phyloP scores from a whole-genome alignment of 78 protist species.

The Polysphondylium violaceum region DNA sequence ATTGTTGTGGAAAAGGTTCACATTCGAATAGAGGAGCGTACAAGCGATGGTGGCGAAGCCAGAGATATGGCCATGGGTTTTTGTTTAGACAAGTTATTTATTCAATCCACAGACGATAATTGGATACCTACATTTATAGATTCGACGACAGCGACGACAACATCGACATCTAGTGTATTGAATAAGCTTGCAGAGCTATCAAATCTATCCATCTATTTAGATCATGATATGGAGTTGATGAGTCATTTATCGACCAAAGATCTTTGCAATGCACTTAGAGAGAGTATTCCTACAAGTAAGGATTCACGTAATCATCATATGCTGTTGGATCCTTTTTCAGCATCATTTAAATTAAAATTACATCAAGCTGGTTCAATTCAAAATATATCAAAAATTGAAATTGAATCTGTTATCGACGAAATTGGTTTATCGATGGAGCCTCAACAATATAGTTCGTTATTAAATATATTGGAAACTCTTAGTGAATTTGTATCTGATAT shows the following conservation, averaged over 20 bases:
- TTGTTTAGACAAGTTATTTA: conserved; percentile 55
- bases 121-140: conserved; percentile 68
- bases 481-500: conserved; percentile 63
- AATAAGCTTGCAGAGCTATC: conserved; percentile 52
- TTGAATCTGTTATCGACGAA: conserved; percentile 52
- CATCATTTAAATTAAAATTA: conserved; percentile 13
- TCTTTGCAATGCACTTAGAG: conserved; percentile 29
- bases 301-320: conserved; percentile 35
- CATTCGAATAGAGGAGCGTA: conserved; percentile 62
- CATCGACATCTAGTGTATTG: not conserved
- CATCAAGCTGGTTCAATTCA: conserved; percentile 53
- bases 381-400: conserved; percentile 49
- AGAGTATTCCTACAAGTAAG: conserved; percentile 32
- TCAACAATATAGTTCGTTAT: conserved; percentile 47
- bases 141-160: not conserved
- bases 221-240: conserved; percentile 36
- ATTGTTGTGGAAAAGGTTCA: conserved; percentile 67
- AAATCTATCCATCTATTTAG: conserved; percentile 44
- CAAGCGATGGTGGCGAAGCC: conserved; percentile 7
- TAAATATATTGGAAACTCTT: conserved; percentile 47
- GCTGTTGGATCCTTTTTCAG: conserved; percentile 50
- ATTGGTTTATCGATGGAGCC: conserved; percentile 64
- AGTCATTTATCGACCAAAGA: conserved; percentile 29
- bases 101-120: conserved; percentile 32
- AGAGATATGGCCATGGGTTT: conserved; percentile 48